Conservation (phyloP, 495 filamentous ascomycete genomes). For the Talaromyces adpressus region DNA sequence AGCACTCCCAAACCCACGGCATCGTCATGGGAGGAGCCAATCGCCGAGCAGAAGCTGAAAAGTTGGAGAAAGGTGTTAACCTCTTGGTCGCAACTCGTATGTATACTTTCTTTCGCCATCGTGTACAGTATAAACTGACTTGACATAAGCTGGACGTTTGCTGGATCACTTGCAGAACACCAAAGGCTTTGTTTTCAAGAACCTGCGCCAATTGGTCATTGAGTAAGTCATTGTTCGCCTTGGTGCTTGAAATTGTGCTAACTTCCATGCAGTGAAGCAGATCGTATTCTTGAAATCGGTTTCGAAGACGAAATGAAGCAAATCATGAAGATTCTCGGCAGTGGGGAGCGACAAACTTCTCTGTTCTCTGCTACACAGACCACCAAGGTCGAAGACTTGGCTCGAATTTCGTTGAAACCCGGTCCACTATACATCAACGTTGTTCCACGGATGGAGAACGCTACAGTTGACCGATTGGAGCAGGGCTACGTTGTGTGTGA, state of each 20-base stretch:
- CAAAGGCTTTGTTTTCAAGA: slow-evolving; percentile 87
- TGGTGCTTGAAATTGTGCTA: not conserved
- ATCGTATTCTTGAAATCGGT: slow-evolving; percentile 90
- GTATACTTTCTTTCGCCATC: not conserved
- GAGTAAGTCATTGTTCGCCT: slow-evolving; percentile 53
- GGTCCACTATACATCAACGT: slow-evolving; percentile 97
- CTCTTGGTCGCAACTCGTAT: slow-evolving; percentile 72
- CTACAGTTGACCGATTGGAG: slow-evolving; percentile 86
- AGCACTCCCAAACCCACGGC: slow-evolving; percentile 87
- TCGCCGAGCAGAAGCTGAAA: slow-evolving; percentile 83
- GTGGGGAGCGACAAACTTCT: slow-evolving; percentile 86
- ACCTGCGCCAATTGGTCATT: slow-evolving; percentile 79
- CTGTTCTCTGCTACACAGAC: slow-evolving; percentile 97
- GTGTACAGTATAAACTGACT: not conserved
- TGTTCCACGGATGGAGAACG: slow-evolving; percentile 68
- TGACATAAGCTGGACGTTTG: slow-evolving; percentile 61
- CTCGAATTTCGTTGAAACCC: slow-evolving; percentile 83
- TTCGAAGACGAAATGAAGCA: slow-evolving; percentile 99
- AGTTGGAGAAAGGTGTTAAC: slow-evolving; percentile 90
- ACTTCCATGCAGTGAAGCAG: slow-evolving; percentile 59
- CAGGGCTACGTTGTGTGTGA: slow-evolving; percentile 95
- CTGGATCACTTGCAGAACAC: slow-evolving; percentile 95
- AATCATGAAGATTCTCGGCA: slow-evolving; percentile 91
- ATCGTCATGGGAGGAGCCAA: slow-evolving; percentile 97
- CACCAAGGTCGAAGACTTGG: slow-evolving; percentile 95